Evolutionary conservation across 169 alveolate species (phyloP), one percentile per base, ranked within the genome.

Genomic region (Hammondia hammondi): DNA sequence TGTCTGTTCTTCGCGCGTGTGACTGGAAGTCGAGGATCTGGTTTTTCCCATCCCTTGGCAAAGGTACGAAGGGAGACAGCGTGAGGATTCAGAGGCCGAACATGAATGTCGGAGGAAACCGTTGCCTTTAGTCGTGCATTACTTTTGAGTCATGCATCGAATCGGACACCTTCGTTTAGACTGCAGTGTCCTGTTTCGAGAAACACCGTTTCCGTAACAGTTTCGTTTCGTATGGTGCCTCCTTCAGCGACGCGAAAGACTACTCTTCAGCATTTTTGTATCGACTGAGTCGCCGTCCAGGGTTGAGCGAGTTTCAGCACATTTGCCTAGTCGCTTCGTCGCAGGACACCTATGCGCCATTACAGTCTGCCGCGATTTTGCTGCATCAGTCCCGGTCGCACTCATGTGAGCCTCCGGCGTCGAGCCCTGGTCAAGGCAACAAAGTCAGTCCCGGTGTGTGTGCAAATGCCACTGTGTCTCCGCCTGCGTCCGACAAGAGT

Each of bases 301-400:
- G 81, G 14, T 73, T 91, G 32, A 81, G 88, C 77, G 81, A n/a
- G 71, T 91, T 91, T 32, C 45, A 67, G 88, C 94, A 91, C 45
- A 67, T 91, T 19, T 91, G 94, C 61, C 48, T 91, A 19, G 77
- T 91, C 43, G 87, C 94, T 29, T 73, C 90, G 43, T 29, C 87
- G 39, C 94, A 91, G 48, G 92, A 87, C 52, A 57, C 92, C 81
- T 87, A 87, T 81, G 92, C 92, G 32, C 92, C 92, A 5, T 4
- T 87, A 24, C 92, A 87, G 57, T 87, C 92, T 37, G 92, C 92
- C 12, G 73, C 92, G 81, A 87, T 87, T 29, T 37, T 87, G 45
- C 81, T 57, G 52, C 81, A 77, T 6, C 87, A 39, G 24, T 46
- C 87, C 32, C 77, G 77, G 35, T 17, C 77, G 12, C 32, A 9